Conservation (phyloP, 495 filamentous ascomycete genomes). For the Penicillium taxi region DNA sequence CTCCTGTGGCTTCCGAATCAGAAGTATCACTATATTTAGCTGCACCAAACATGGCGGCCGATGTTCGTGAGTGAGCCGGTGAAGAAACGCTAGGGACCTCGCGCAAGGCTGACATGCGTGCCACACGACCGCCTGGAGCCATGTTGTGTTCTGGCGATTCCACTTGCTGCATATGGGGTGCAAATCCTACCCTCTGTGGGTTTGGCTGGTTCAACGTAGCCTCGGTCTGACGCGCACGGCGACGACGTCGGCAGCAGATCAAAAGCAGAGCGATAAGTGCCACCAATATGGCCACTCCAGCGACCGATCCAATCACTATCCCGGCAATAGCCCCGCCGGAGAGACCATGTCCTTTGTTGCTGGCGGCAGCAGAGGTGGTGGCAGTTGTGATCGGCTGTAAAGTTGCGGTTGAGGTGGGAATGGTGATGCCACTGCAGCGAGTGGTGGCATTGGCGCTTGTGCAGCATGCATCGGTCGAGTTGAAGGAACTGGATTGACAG, state of each 20-base stretch:
- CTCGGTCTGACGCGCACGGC: constrained; percentile 51
- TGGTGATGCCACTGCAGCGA: constrained; percentile 61
- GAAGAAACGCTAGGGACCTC: constrained; percentile 54
- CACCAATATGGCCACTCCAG: constrained; percentile 58
- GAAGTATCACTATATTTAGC: constrained; percentile 62
- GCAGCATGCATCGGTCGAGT: constrained; percentile 94
- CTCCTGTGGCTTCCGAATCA: constrained; percentile 70
- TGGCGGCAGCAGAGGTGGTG: constrained; percentile 32
- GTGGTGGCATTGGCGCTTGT: constrained; percentile 63
- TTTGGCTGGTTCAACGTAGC: constrained; percentile 80
- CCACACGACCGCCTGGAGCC: constrained; percentile 80
- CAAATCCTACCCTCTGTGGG: constrained; percentile 53
- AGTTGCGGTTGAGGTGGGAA: constrained; percentile 66
- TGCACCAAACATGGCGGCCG: constrained; percentile 31
- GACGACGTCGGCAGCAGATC: constrained; percentile 50
- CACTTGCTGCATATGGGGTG: constrained; percentile 43
- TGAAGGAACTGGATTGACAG: constrained; percentile 72
- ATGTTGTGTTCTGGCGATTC: constrained; percentile 53
- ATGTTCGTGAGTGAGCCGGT: constrained; percentile 44
- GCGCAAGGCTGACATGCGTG: constrained; percentile 93
- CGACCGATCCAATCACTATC: constrained; percentile 74
- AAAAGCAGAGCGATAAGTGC: constrained; percentile 55
- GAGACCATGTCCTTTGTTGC: constrained; percentile 40
- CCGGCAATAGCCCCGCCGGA: constrained; percentile 85
- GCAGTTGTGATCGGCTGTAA: constrained; percentile 51